A percentile compares a stretch with the other conserved stretches of the same genome.
Conservation (phyloP, 75 land plant species). For the Gnetum montanum region DNA sequence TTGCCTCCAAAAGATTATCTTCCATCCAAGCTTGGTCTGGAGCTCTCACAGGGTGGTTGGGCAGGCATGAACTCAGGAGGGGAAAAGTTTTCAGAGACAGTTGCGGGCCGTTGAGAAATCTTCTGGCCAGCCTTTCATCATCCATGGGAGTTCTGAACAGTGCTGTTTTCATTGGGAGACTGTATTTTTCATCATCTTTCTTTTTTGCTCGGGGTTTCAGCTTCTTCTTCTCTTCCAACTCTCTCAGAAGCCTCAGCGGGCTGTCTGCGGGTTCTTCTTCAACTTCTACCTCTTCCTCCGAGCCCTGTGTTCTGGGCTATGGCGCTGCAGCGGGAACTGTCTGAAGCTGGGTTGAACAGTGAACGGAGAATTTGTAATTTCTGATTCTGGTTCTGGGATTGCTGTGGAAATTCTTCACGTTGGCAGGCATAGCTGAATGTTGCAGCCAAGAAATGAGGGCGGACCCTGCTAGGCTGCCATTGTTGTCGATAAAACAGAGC, state of each 20-base stretch:
- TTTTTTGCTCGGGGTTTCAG: constrained; percentile 2
- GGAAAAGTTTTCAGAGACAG: constrained; percentile 61
- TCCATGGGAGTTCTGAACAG: constrained; percentile 73
- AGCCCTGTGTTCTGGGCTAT: no score
- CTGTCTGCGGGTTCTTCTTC: no score
- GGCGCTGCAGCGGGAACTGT: no score
- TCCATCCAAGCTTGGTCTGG: constrained; percentile 79
- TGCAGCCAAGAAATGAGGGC: no score
- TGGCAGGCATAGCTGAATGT: no score
- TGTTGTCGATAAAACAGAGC: no score
- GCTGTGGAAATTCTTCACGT: no score
- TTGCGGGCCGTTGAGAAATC: constrained; percentile 77
- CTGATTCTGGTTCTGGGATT: no score
- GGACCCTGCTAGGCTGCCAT: no score
- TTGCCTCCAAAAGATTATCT: constrained; percentile 74
- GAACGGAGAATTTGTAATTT: no score
- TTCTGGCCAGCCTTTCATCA: constrained; percentile 54
- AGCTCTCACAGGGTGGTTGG: constrained; percentile 41
- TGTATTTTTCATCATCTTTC: constrained; percentile 27
- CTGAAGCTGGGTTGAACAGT: no score
- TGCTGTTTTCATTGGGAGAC: constrained; percentile 35
- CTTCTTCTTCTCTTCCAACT: constrained; percentile 40
- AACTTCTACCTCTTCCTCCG: no score
- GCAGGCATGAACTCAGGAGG: constrained; percentile 79
- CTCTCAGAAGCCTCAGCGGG: constrained; percentile 48